Conservation (phyloP, 2,329 filamentous ascomycete genomes). For the Blastomyces gilchristii region DNA sequence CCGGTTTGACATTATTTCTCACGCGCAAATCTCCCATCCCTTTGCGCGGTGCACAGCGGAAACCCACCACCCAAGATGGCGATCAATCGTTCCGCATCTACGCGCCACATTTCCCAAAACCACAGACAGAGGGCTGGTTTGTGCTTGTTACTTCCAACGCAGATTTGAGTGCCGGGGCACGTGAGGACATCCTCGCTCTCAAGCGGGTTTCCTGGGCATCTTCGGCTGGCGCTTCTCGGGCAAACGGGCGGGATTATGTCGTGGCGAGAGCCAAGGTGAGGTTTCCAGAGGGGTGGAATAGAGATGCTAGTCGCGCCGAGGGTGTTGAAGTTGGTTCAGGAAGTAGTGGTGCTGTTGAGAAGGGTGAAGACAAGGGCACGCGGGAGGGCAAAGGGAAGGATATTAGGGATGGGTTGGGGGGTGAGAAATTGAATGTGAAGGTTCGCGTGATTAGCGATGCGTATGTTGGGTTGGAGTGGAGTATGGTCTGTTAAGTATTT, state of each 20-base stretch:
- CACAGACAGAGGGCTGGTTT: constrained; percentile 91
- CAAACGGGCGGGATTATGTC: constrained; percentile 13
- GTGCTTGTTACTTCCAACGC: constrained; percentile 52
- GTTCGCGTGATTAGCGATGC: constrained; percentile 75
- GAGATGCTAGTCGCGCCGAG: background rate
- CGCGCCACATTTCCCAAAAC: constrained; percentile 83
- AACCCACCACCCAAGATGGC: constrained; percentile 49
- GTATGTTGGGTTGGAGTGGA: constrained; percentile 68
- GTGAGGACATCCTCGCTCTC: constrained; percentile 71
- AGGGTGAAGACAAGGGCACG: constrained; percentile 14
- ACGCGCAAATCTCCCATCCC: constrained; percentile 10
- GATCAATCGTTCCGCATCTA: constrained; percentile 52
- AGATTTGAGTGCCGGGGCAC: constrained; percentile 39
- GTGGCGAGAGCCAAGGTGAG: constrained; percentile 14
- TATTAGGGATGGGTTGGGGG: background rate
- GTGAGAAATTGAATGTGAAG: constrained; percentile 34
- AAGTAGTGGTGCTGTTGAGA: constrained; percentile 20
- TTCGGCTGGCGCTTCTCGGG: constrained; percentile 13
- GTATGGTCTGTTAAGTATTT: constrained; percentile 35
- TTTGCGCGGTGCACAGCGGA: constrained; percentile 32
- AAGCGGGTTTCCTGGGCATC: constrained; percentile 72
- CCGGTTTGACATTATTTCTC: constrained; percentile 42
- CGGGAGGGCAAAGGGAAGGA: constrained; percentile 17
- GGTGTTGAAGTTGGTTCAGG: constrained; percentile 14
- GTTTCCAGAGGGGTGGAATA: constrained; percentile 9